Conservation (phyloP, 306 rosid genomes). For the Vigna mungo region DNA sequence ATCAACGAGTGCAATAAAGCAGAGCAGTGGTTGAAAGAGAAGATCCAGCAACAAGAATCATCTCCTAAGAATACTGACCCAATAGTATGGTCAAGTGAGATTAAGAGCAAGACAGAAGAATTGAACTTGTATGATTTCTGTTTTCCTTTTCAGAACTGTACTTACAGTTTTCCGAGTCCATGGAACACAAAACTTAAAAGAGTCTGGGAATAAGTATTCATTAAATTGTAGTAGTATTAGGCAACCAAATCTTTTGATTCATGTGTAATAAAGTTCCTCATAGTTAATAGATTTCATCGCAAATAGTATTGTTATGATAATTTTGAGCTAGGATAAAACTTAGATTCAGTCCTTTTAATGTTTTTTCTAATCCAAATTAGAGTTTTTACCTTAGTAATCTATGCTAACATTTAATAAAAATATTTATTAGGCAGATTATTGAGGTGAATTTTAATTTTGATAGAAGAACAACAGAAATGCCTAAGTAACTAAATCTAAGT, state of each 20-base stretch:
- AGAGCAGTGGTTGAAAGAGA: conserved; percentile 83
- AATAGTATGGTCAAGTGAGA: conserved; percentile 61
- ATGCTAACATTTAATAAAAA: neutral
- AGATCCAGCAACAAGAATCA: conserved; percentile 65
- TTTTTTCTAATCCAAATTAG: neutral
- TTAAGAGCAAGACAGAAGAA: conserved; percentile 62
- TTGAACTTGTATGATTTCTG: conserved; percentile 62
- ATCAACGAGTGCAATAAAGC: conserved; percentile 65
- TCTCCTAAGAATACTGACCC: conserved; percentile 74
- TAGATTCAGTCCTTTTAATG: neutral
- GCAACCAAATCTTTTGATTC: conserved; percentile 1
- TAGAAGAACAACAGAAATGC: neutral
- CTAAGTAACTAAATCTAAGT: neutral
- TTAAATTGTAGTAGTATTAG: conserved; percentile 6
- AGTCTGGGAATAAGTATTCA: conserved; percentile 2
- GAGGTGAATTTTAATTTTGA: neutral
- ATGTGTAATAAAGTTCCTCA: conserved; percentile 19
- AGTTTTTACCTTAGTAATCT: neutral
- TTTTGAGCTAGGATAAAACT: conserved; percentile 10
- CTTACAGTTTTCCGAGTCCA: conserved; percentile 1
- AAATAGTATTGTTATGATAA: neutral
- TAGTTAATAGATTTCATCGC: conserved; percentile 8
- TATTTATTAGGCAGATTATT: neutral
- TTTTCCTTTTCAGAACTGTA: conserved; percentile 19
- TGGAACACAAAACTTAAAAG: neutral